Conservation (phyloP, 768 basidiomycete species). For the Suillus luteus region DNA sequence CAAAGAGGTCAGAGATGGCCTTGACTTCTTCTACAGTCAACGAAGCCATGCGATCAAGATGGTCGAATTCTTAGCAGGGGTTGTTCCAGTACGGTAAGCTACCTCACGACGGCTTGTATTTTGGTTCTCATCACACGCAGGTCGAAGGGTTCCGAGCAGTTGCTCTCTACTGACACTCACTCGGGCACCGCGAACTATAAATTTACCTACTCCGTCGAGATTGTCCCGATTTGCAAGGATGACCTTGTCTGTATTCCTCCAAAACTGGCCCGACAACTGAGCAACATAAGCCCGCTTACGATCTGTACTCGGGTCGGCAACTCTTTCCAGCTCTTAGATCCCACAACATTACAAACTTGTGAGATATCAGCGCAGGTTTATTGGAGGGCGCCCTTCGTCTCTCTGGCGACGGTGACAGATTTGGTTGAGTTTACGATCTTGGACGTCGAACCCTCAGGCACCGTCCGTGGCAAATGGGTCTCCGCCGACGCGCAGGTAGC, state of each 20-base stretch:
- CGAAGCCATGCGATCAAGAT: conserved; percentile 94
- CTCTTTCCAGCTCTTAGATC: conserved; percentile 89
- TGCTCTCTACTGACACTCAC: conserved; percentile 92
- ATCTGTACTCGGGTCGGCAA: conserved; percentile 92
- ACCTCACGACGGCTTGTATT: conserved; percentile 2
- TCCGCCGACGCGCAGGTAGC: conserved; percentile 91
- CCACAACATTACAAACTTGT: conserved; percentile 77
- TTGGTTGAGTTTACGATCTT: conserved; percentile 94
- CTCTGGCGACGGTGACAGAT: conserved; percentile 80
- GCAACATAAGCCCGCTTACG: conserved; percentile 87
- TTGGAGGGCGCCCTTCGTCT: conserved; percentile 90
- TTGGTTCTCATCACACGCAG: conserved; percentile 39
- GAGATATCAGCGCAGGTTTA: conserved; percentile 80
- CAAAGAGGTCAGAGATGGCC: conserved; percentile 90
- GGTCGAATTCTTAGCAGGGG: conserved; percentile 88
- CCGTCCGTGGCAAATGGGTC: conserved; percentile 71
- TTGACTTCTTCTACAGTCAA: conserved; percentile 96
- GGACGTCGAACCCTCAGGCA: conserved; percentile 86
- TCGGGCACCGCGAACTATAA: conserved; percentile 94
- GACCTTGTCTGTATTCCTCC: conserved; percentile 89
- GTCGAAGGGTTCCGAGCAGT: conserved; percentile 91
- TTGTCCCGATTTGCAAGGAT: conserved; percentile 96
- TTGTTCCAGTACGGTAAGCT: conserved; percentile 84
- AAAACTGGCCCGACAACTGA: conserved; percentile 78
- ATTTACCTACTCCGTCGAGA: conserved; percentile 97